Evolutionary conservation across 345 rosid species (phyloP).

Genomic region (Populus pruinosa): DNA sequence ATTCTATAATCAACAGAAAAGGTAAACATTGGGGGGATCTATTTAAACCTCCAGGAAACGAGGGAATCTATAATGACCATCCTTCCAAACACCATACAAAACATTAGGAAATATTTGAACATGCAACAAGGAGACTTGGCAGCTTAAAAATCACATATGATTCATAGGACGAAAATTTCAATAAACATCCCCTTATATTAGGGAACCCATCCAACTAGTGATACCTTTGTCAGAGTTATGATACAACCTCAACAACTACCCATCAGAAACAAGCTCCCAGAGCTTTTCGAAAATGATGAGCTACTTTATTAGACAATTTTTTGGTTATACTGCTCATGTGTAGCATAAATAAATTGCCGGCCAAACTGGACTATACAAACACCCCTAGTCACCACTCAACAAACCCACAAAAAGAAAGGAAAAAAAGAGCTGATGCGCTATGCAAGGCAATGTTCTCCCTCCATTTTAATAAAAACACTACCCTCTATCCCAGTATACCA

Average conservation of each 20-base stretch:
- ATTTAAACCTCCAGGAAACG: not conserved
- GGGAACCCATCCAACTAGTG: not conserved
- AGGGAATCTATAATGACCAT: not conserved
- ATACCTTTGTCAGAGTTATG: no score
- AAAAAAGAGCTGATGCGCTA: not conserved
- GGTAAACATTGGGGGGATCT: not conserved
- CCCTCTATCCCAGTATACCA: not conserved
- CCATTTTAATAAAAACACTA: not conserved
- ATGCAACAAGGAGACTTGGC: not conserved
- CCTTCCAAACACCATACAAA: not conserved
- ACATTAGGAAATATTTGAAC: not conserved
- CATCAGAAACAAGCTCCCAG: not conserved
- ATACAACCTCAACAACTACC: not conserved
- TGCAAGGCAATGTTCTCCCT: not conserved
- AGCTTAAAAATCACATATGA: not conserved
- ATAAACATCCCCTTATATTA: not conserved
- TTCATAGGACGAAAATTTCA: not conserved
- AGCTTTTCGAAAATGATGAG: not conserved
- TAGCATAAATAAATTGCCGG: not conserved
- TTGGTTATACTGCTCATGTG: not conserved
- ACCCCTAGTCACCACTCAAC: not conserved
- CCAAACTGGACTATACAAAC: not conserved
- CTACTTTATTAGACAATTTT: not conserved
- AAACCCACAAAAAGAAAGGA: not conserved
- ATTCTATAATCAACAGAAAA: not conserved